phyloP scores from a whole-genome alignment of 2,329 filamentous ascomycete genomes.

The Stemphylium vesicarium region DNA sequence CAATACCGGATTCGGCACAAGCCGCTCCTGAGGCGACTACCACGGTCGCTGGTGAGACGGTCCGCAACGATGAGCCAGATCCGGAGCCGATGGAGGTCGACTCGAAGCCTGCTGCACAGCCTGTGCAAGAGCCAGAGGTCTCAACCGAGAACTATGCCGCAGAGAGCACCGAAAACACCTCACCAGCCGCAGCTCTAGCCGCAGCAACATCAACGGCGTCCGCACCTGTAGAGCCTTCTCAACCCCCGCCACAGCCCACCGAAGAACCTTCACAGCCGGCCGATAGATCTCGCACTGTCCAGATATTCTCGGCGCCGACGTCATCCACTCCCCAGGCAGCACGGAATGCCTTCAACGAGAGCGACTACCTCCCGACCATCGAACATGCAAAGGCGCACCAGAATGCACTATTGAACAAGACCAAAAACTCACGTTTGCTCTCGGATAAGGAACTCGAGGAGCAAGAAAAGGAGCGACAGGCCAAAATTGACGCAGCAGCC shows the following conservation, averaged over 20 bases:
- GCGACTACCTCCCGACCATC: conserved; percentile 78
- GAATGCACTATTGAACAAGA: conserved; percentile 64
- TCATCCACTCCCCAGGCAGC: conserved; percentile 79
- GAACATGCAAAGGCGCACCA: conserved; percentile 79
- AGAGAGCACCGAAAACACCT: conserved; percentile 24
- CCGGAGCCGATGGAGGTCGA: conserved; percentile 43
- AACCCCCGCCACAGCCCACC: background rate
- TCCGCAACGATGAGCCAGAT: conserved; percentile 30
- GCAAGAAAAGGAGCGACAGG: conserved; percentile 68
- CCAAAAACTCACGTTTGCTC: conserved; percentile 76
- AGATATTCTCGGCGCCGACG: conserved; percentile 79
- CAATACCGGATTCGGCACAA: conserved; percentile 27
- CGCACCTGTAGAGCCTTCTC: conserved; percentile 19
- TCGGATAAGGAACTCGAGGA: conserved; percentile 83
- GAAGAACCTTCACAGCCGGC: conserved; percentile 20
- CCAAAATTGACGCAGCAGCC: conserved; percentile 69
- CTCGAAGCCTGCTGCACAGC: conserved; percentile 19
- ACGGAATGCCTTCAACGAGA: conserved; percentile 68
- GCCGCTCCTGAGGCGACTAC: conserved; percentile 35
- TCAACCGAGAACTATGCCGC: conserved; percentile 23
- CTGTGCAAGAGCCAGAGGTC: conserved; percentile 17
- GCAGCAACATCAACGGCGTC: conserved; percentile 29
- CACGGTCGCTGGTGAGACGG: conserved; percentile 33
- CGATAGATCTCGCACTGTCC: conserved; percentile 58
- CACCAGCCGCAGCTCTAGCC: conserved; percentile 27